A percentile compares a stretch with the other conserved stretches of the same genome.
Conservation (phyloP, 306 rosid species). For the Fragaria nilgerrensis region DNA sequence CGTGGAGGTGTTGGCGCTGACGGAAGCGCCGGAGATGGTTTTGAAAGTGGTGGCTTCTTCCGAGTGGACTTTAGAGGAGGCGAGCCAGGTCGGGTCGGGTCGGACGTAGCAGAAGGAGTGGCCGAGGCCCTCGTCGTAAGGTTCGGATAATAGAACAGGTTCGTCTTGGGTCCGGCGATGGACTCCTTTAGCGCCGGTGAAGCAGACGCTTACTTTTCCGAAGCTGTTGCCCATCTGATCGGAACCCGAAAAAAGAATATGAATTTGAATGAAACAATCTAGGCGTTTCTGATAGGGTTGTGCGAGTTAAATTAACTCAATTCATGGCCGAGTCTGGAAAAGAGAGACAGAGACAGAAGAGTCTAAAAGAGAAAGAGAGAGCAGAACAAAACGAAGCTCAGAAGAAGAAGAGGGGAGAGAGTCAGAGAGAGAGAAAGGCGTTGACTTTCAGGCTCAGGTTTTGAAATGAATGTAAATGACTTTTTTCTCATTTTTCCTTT, state of each 20-base stretch:
- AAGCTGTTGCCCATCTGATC: constrained; percentile 79
- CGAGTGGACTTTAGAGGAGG: constrained; percentile 79
- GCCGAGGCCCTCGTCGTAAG: constrained; percentile 79
- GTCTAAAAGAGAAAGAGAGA: constrained; percentile 4
- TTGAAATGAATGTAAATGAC: constrained; percentile 30
- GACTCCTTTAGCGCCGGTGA: constrained; percentile 49
- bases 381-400: constrained; percentile 24
- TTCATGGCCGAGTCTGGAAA: constrained; percentile 36
- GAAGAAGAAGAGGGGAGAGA: constrained; percentile 30
- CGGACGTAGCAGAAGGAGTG: constrained; percentile 97
- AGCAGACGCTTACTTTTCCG: constrained; percentile 75
- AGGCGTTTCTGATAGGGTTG: constrained; percentile 10
- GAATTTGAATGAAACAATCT: background rate
- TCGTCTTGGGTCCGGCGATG: constrained; percentile 49
- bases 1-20: constrained; percentile 93
- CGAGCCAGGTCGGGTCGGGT: constrained; percentile 72
- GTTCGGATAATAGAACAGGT: constrained; percentile 52
- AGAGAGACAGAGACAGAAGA: constrained; percentile 20
- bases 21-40: constrained; percentile 94
- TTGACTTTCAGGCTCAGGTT: constrained; percentile 43
- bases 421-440: constrained; percentile 37
- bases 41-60: constrained; percentile 93
- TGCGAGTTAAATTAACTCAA: background rate
- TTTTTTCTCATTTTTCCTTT: no score
- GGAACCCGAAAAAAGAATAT: background rate